Evolutionary conservation across 495 filamentous ascomycete species (phyloP).

Genomic region (Penicillium chermesinum): DNA sequence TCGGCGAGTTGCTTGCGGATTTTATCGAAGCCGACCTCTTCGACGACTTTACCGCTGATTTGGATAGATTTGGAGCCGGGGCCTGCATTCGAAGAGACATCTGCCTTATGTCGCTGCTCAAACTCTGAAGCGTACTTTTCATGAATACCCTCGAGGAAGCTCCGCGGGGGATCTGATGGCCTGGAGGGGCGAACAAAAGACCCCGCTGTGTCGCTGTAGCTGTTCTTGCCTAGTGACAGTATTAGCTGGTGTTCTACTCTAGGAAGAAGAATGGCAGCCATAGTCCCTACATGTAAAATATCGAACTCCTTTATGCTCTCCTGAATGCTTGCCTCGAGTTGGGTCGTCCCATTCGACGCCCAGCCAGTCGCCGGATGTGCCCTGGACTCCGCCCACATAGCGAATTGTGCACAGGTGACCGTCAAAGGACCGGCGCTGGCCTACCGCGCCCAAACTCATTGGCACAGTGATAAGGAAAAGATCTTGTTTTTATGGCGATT

Average conservation of each 20-base stretch:
- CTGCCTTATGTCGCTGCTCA: slow-evolving; percentile 16
- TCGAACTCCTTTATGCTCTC: slow-evolving; percentile 66
- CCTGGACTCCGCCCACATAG: slow-evolving; percentile 70
- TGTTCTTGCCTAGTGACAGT: slow-evolving; percentile 56
- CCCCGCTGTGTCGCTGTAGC: slow-evolving; percentile 60
- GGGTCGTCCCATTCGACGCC: slow-evolving; percentile 97
- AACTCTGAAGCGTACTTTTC: slow-evolving; percentile 73
- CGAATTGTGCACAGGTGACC: slow-evolving; percentile 74
- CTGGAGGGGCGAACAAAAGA: slow-evolving; percentile 83
- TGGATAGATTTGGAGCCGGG: slow-evolving; percentile 46
- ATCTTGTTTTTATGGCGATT: not conserved
- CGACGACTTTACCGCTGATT: slow-evolving; percentile 81
- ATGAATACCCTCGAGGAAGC: slow-evolving; percentile 73
- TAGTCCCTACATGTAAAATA: slow-evolving; percentile 73
- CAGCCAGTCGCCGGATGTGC: slow-evolving; percentile 78
- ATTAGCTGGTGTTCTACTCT: no score
- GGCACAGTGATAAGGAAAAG: not conserved
- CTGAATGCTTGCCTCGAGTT: slow-evolving; percentile 81
- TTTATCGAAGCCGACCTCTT: slow-evolving; percentile 96
- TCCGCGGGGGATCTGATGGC: slow-evolving; percentile 56
- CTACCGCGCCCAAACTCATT: slow-evolving; percentile 15
- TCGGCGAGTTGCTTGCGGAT: slow-evolving; percentile 72
- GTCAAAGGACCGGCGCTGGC: slow-evolving; percentile 71
- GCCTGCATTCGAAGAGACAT: slow-evolving; percentile 13
- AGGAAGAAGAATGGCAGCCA: not conserved